phyloP scores from a whole-genome alignment of 345 rosid genomes.

The Eutrema japonicum region DNA sequence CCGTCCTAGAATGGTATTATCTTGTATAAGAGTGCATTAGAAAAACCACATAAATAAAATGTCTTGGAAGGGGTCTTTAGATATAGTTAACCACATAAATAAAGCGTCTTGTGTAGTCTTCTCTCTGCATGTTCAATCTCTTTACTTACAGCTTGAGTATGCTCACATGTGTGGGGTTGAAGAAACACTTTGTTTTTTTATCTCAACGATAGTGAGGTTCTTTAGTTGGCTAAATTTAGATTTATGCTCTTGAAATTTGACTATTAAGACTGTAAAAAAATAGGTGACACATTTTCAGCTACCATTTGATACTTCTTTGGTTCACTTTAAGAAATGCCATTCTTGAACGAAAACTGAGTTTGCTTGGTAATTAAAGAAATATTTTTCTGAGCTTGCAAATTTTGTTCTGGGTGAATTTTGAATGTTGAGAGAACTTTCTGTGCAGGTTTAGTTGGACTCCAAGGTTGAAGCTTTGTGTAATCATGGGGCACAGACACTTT shows the following conservation, averaged over 20 bases:
- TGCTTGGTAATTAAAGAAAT: neutral
- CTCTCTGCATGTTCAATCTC: neutral
- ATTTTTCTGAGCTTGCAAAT: constrained; percentile 9
- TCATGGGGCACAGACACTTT: constrained; percentile 76
- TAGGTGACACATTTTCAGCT: neutral
- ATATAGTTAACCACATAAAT: neutral
- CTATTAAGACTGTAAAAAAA: constrained; percentile 2
- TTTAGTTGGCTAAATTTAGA: neutral
- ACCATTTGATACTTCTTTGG: constrained; percentile 5
- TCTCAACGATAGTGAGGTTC: neutral
- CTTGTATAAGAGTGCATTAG: neutral
- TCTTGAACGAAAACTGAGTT: constrained; percentile 10
- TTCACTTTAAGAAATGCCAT: constrained; percentile 21
- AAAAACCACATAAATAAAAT: neutral
- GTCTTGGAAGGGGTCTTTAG: neutral
- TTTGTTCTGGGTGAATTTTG: constrained; percentile 24
- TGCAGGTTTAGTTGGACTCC: constrained; percentile 51
- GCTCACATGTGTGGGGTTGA: neutral
- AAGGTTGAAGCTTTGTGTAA: constrained; percentile 27
- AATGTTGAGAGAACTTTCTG: constrained; percentile 28
- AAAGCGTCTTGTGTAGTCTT: neutral
- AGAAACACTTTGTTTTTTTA: neutral
- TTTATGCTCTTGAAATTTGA: neutral
- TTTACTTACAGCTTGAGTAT: constrained; percentile 7
- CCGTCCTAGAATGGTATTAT: neutral